Evolutionary conservation across 2,329 filamentous ascomycete genomes (phyloP), one percentile per base, ranked within the genome.

Genomic region (Cladosporium austrohemisphaericum): DNA sequence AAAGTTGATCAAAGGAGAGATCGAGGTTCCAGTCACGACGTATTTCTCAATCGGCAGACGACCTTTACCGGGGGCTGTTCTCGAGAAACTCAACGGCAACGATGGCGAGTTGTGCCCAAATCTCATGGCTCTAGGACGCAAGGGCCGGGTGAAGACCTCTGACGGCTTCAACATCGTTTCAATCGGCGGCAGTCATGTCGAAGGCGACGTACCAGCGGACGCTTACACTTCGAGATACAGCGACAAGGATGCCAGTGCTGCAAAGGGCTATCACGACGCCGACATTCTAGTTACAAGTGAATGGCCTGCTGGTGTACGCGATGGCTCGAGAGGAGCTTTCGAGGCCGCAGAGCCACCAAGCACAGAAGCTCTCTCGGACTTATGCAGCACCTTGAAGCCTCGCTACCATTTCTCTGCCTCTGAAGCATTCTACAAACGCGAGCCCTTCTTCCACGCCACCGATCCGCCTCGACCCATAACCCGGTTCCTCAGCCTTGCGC

Each of bases 151-250:
- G 45, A 97, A 93, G 66, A 97, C 92, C 0, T 85, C 87, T 0
- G 91, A 96, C 57, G 92, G 91, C 1, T 76, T 97, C 37, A 83
- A 86, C 43, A 90, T 98, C 54, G 88, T 92, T n/a, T 77, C 87
- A 0, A 76, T 98, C 0, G 92, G 92, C 20, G 93, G 93, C 0
- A 78, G 74, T 2, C 55, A 65, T 40, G 37, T 51, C 3, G 32
- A 46, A 4, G 33, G 31, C 23, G 85, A 88, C 57, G 40, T 13
- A 10, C 31, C 49, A 1, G 20, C 18, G 14, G 26, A 44, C 11
- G 84, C 85, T 55, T 84, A 87, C 58, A 75, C 85, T n/a, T 85
- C 91, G 0, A 83, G 81, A 52, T 92, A 95, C 67, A 86, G 83
- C 4, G 77, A 83, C 45, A 80, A 81, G 40, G 92, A 97, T 65